A percentile compares a stretch with the other conserved stretches of the same genome.
Evolutionary conservation across 1,139 yeast genomes (phyloP).

Genomic region (Blastobotrys proliferans): DNA sequence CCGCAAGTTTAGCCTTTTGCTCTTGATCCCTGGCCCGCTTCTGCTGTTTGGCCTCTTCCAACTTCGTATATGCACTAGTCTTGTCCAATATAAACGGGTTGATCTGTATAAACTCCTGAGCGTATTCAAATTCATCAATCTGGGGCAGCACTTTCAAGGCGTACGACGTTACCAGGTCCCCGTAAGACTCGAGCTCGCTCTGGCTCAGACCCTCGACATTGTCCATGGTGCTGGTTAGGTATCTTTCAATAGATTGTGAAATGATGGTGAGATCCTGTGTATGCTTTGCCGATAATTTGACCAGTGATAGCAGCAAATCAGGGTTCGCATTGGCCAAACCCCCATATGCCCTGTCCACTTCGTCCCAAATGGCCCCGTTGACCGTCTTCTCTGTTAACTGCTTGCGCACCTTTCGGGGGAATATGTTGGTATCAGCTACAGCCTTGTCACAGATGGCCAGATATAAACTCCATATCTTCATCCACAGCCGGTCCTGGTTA

Average conservation of each 20-base stretch:
- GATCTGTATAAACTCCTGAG: conserved; percentile 20
- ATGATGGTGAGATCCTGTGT: neutral
- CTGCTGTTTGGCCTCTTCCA: conserved; percentile 2
- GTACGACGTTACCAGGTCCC: conserved; percentile 22
- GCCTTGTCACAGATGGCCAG: conserved; percentile 22
- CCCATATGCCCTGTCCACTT: conserved; percentile 17
- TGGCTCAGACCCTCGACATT: conserved; percentile 14
- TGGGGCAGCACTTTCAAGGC: conserved; percentile 23
- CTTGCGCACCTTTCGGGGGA: conserved; percentile 5
- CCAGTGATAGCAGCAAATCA: conserved; percentile 13
- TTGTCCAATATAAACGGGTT: conserved; percentile 11
- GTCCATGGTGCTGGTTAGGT: conserved; percentile 1
- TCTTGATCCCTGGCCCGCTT: conserved; percentile 8
- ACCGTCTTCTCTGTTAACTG: conserved; percentile 16
- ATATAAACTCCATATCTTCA: conserved; percentile 26
- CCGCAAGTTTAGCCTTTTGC: conserved; percentile 3
- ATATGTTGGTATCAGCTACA: conserved; percentile 7
- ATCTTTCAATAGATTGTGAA: conserved; percentile 1
- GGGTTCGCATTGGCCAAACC: conserved; percentile 12
- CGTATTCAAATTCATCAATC: conserved; percentile 24
- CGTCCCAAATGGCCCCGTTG: conserved; percentile 18
- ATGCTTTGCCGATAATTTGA: conserved; percentile 19
- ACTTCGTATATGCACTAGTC: neutral
- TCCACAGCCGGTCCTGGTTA: conserved; percentile 20
- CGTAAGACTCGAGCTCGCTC: too few species aligned